phyloP scores from a whole-genome alignment of 2,329 filamentous ascomycete species.

The Magnaporthiopsis poae region DNA sequence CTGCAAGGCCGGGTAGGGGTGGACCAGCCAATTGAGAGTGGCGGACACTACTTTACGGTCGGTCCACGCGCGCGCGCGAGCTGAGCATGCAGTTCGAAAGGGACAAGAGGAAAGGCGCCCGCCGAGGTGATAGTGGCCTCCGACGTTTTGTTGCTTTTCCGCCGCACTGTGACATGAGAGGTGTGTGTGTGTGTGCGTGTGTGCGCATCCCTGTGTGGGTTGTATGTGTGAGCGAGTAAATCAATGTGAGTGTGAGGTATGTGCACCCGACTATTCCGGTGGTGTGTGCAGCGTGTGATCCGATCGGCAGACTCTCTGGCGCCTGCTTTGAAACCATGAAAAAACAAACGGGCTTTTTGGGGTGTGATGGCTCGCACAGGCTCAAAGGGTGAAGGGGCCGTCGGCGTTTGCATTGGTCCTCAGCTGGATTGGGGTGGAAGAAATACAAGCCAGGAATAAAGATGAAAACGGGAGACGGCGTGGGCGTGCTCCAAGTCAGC shows the following conservation, averaged over 20 bases:
- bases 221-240: neutral
- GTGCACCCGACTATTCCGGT: neutral
- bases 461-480: neutral
- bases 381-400: neutral
- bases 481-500: neutral
- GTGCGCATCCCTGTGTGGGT: fast-evolving
- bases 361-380: neutral
- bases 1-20: neutral
- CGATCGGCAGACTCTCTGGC: neutral
- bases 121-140: neutral
- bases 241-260: neutral
- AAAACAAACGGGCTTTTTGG: neutral
- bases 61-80: neutral
- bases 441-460: neutral
- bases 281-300: neutral
- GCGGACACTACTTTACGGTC: neutral
- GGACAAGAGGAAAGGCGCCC: neutral
- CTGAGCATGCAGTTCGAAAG: neutral
- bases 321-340: neutral
- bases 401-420: neutral
- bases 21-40: neutral
- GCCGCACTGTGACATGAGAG: neutral
- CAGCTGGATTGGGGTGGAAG: neutral
- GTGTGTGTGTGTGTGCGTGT: neutral
- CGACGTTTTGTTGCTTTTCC: neutral